Base-by-base conservation (phyloP, 805 yeast genomes). In the Ogataea chonburiensis region DNA sequence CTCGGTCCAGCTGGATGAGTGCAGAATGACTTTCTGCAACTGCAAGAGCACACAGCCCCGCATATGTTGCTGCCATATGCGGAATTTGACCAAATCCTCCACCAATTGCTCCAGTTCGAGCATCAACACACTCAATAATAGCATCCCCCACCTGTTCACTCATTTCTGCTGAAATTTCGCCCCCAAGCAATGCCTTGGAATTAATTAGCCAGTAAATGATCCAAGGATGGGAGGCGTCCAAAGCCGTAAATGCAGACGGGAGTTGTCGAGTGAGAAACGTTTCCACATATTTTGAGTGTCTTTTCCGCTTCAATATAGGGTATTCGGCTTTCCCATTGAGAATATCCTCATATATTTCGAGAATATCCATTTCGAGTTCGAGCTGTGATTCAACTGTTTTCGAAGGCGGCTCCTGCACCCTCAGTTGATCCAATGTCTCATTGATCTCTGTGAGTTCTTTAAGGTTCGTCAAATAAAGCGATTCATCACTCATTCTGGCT, bases 201-300 rank as follows among this genome's bases (percentile, higher is more conserved):
- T 86, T 87, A 28, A 74, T 55, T 5, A 81, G 61, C 98, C 98
- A 93, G 56, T 84, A 91, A 1, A 85, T 40, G 52, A 91, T 63
- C 98, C 98, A 93, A 0, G 95, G 79, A 42, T 82, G 88, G n/a
- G 93, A 84, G 0, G 97, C 93, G 59, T 91, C 97, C 30, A 86
- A 66, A 0, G 71, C 71, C 3, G 59, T 54, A 56, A 72, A 81
- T 7, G 58, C 63, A 2, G 61, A 45, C 0, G 88, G 84, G 17
- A 84, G 65, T 12, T 70, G 63, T 8, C 60, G 53, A 7, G 55
- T 47, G 16, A 77, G 60, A 13, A 66, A 63, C n/a, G 53, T 40
- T 14, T 63, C 57, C 10, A 76, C 57, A 50, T 68, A 83, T 33
- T 45, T 42, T 7, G 55, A 37, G 52, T 82, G 88, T 1, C 47